Evolutionary conservation across 2,329 filamentous ascomycete species (phyloP).

Genomic region (Eurotiales sp.): DNA sequence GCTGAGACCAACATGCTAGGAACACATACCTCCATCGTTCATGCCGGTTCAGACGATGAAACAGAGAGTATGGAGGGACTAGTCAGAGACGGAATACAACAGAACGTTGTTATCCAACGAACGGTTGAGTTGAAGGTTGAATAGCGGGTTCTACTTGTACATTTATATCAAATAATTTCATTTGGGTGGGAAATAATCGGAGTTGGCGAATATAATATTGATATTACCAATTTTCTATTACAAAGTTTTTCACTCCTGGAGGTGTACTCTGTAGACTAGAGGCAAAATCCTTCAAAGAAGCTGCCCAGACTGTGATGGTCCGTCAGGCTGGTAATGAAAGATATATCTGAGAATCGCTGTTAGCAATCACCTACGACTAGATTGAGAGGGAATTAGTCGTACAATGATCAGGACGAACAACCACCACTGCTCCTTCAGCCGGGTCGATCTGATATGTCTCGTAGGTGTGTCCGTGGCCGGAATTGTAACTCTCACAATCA

Average conservation of each 20-base stretch:
- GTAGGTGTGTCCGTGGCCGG: conserved; percentile 27
- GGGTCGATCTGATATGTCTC: conserved; percentile 56
- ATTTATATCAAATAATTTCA: too few relatives aligned
- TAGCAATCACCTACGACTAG: background rate
- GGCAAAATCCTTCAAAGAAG: background rate
- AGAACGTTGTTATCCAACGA: conserved; percentile 11
- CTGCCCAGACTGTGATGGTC: background rate
- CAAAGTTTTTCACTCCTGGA: too few relatives aligned
- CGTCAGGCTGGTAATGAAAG: conserved; percentile 1
- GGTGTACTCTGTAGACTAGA: background rate
- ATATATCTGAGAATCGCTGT: conserved; percentile 3
- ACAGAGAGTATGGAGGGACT: conserved; percentile 15
- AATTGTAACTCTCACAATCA: conserved; percentile 11
- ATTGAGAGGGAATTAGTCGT: background rate
- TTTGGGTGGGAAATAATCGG: background rate
- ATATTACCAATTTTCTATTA: background rate
- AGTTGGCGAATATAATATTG: background rate
- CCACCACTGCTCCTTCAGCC: conserved; percentile 55
- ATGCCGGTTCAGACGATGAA: conserved; percentile 12
- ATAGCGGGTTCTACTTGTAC: background rate
- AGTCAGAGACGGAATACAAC: conserved; percentile 10
- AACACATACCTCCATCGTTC: conserved; percentile 11
- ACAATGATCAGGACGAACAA: conserved; percentile 57
- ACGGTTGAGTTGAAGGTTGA: conserved; percentile 15
- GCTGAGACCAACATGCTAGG: conserved; percentile 8